These are phyloP conservation scores for Sporodiniella umbellata DNA, from an alignment of 371 early-diverging fungal species.

Conservation along the genomic window DNA sequence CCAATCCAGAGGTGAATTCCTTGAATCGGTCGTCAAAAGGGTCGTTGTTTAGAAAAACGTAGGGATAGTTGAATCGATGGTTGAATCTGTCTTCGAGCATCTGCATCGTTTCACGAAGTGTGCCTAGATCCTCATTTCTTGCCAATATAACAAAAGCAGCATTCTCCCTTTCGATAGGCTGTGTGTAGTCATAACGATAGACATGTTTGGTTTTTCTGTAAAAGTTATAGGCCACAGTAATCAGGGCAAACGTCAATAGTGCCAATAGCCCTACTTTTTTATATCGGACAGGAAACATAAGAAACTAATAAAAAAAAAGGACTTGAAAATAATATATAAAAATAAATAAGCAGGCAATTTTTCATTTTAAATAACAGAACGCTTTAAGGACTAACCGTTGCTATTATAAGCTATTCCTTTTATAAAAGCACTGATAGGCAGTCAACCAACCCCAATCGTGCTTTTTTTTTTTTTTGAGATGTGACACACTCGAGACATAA, in stretches of 20 bases:
- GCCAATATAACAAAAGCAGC: slow-evolving; percentile 60
- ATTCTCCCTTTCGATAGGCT: slow-evolving; percentile 31
- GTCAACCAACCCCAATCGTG: no score
- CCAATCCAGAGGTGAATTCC: slow-evolving; percentile 42
- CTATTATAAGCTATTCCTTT: no score
- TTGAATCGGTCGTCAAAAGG: slow-evolving; percentile 60
- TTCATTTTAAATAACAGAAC: no score
- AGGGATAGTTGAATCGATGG: slow-evolving; percentile 70
- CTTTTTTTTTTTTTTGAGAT: no score
- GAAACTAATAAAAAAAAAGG: not conserved
- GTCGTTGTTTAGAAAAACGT: slow-evolving; percentile 68
- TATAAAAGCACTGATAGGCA: no score
- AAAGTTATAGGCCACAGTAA: no score
- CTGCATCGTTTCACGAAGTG: slow-evolving; percentile 57
- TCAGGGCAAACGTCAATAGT: not conserved
- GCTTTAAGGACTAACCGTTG: no score
- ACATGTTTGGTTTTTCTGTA: slow-evolving; percentile 2
- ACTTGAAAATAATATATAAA: not conserved
- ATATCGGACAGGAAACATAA: not conserved
- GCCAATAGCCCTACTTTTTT: not conserved
- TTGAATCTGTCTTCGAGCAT: slow-evolving; percentile 79
- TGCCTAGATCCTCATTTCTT: slow-evolving; percentile 70
- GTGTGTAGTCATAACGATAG: slow-evolving; percentile 15
- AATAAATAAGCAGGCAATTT: no score
- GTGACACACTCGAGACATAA: no score